Evolutionary conservation across 2,329 filamentous ascomycete species (phyloP), one percentile per base, ranked within the genome.

Genomic region (Ceratocystis harringtonii): DNA sequence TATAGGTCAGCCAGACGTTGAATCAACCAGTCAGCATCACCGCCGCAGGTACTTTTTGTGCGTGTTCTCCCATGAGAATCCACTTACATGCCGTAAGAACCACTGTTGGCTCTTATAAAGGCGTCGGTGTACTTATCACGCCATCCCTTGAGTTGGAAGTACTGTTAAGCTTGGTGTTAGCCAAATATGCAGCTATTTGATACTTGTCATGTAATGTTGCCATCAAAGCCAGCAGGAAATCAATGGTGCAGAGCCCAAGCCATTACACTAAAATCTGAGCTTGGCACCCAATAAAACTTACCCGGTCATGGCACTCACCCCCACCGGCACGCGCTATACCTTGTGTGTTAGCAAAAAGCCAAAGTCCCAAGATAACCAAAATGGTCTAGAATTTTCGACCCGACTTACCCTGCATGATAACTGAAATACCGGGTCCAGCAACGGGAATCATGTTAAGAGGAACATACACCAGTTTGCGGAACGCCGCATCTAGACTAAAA

Each of bases 401-500:
- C 70, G 68, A 67, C 19, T 57, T 74, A 74, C 87, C 88, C 74
- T 96, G 90, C 17, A 95, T 73, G 32, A 88, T 73, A 43, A 96
- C 81, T 74, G 95, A 64, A 12, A 64, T 43, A 3, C 22, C 60
- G 10, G 66, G 62, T 5, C 92, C 92, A 19, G 96, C 83, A 0
- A 96, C 81, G 0, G 92, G 92, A 63, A 97, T 91, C 73, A 96
- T 91, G 77, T 96, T 97, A 68, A 97, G 80, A 10, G 92, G 92
- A 52, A 96, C 79, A 73, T 95, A 94, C 76, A 96, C 83, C 69
- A 95, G 73, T 71, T 92, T 92, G 68, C 89, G 80, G 48, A 96
- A 77, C 57, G 96, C 75, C 6, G 86, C 84, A 70, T 79, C 83
- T 32, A 79, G 79, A 32, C 79, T 80, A 70, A 83, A 83, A 68